These are phyloP conservation scores for Camellia lanceoleosa DNA, from an alignment of 148 eudicot genomes.

Conservation along the genomic window DNA sequence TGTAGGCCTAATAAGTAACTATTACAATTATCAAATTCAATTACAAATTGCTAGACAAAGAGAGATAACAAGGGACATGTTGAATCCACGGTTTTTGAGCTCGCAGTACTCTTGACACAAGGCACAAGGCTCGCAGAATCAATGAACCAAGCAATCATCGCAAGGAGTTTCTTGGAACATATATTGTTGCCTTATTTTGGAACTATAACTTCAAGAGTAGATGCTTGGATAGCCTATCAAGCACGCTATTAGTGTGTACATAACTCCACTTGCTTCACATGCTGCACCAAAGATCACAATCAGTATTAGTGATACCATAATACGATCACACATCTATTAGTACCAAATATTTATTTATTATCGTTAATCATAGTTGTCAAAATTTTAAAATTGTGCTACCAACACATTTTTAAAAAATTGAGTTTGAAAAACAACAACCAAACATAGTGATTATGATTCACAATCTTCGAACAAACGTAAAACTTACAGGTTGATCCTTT, in stretches of 20 bases:
- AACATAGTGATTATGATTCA: too few relatives aligned
- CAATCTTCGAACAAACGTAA: neutral
- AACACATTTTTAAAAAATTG: too few relatives aligned
- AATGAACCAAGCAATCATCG: conserved; percentile 42
- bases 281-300: too few relatives aligned
- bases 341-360: neutral
- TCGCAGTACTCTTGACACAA: conserved; percentile 52
- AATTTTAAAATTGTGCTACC: too few relatives aligned
- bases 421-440: too few relatives aligned
- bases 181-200: conserved; percentile 38
- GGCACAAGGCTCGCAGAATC: conserved; percentile 40
- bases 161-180: conserved; percentile 32
- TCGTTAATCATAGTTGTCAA: too few relatives aligned
- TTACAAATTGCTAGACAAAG: too few relatives aligned
- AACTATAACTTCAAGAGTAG: conserved; percentile 31
- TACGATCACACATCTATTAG: conserved; percentile 20
- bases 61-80: neutral
- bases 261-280: too few relatives aligned
- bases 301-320: conserved; percentile 13
- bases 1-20: too few relatives aligned
- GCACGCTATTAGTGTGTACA: too few relatives aligned
- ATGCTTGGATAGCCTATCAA: conserved; percentile 18
- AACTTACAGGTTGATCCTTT: conserved; percentile 38
- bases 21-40: too few relatives aligned
- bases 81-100: conserved; percentile 42